phyloP scores from a whole-genome alignment of 345 rosid species.

The Sonneratia caseolaris region DNA sequence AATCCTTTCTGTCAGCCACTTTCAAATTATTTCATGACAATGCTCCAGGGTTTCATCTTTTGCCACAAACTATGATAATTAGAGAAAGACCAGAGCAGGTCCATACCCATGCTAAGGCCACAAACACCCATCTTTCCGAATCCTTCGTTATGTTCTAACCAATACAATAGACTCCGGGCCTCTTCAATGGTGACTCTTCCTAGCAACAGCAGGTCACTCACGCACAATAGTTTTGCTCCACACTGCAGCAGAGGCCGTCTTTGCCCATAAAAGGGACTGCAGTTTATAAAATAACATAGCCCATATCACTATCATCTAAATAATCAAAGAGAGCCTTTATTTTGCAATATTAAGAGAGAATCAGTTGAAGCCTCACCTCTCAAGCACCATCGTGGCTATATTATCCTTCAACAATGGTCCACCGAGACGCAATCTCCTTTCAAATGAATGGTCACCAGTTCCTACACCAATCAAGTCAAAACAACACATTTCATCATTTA shows the following conservation, averaged over 20 bases:
- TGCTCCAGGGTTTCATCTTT: neutral
- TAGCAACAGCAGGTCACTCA: constrained; percentile 88
- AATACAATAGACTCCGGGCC: constrained; percentile 80
- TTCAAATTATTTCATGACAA: neutral
- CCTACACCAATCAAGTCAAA: constrained; percentile 37
- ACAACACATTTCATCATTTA: neutral
- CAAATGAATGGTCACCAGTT: constrained; percentile 91
- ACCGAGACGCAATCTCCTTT: constrained; percentile 83
- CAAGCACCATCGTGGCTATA: constrained; percentile 94
- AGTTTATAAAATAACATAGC: constrained; percentile 14
- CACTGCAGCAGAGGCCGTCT: constrained; percentile 82
- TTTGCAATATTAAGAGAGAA: neutral
- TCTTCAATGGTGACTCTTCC: constrained; percentile 95
- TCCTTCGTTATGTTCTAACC: constrained; percentile 82
- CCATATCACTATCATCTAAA: constrained; percentile 16
- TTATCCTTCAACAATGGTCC: constrained; percentile 84
- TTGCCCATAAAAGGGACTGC: constrained; percentile 95
- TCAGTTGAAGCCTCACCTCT: constrained; percentile 41
- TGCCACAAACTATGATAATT: neutral
- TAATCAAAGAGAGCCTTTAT: neutral
- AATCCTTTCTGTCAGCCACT: neutral
- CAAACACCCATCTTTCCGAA: constrained; percentile 94
- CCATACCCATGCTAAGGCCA: constrained; percentile 98
- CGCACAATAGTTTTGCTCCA: constrained; percentile 85
- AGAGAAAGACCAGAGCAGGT: neutral